Evolutionary conservation across 495 filamentous ascomycete species (phyloP), one percentile per base, ranked within the genome.

Genomic region (Penicillium dipodomyicola): DNA sequence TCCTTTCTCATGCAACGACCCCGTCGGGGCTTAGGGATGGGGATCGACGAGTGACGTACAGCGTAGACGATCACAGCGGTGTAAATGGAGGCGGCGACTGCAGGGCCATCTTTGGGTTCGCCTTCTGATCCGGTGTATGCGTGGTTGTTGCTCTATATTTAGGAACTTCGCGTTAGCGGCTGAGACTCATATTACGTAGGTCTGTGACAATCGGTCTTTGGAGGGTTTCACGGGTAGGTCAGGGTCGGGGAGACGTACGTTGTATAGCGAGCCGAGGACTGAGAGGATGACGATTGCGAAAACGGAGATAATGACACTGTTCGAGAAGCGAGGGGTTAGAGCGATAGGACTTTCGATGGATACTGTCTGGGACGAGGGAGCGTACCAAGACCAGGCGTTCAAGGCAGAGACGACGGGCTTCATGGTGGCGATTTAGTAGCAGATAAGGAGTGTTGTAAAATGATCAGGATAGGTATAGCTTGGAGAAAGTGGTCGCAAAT

Each of bases 321-420:
- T 35, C 29, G 8, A 30, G 12, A 33, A 32, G 39, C 30, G 19
- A 52, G 11, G 35, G 30, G 57, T 68, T 57, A 66, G 66, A 50
- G 22, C 17, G 42, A 43, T n/a, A 30, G 35, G 17, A 27, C 37
- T 22, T 12, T 33, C 11, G 48, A 29, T 33, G 41, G n/a, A 42
- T 52, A 49, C 30, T 27, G 9, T 22, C 10, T 17, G 54, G 46
- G 43, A 50, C 70, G 56, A 39, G 20, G 52, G 35, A 30, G 41
- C 56, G 15, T 78, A 96, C 91, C 92, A 96, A 75, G 86, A 90
- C 91, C 91, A 96, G 68, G 92, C 92, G 77, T 95, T 92, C 79
- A 94, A 77, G 54, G 89, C 84, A 61, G 89, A 87, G 47, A 96
- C 88, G 67, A 96, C 77, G 52, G 92, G 92, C 85, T 96, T 96